These are phyloP conservation scores for Hyphodiscus sp. DNA, from an alignment of 2,329 filamentous ascomycete genomes.

Conservation along the genomic window DNA sequence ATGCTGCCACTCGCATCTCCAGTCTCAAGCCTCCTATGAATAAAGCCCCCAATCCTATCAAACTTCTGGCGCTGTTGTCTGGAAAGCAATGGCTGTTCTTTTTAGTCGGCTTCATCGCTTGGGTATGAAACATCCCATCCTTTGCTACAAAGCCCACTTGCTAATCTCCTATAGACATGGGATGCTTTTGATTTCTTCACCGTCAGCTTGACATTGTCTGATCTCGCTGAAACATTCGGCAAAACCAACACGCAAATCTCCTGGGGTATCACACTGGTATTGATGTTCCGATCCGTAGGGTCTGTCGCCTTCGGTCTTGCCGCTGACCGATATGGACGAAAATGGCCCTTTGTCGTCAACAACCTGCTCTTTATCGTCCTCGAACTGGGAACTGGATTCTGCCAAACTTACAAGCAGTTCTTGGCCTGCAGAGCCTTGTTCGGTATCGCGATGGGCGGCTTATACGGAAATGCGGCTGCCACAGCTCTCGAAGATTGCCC, in stretches of 20 bases:
- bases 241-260: conserved; percentile 61
- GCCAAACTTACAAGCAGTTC: conserved; percentile 58
- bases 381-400: conserved; percentile 70
- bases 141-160: not conserved
- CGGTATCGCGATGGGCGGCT: conserved; percentile 74
- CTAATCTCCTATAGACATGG: conserved; percentile 41
- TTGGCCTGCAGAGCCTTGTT: conserved; percentile 70
- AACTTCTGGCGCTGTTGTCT: conserved; percentile 57
- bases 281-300: conserved; percentile 68
- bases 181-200: conserved; percentile 83
- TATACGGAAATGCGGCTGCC: conserved; percentile 73
- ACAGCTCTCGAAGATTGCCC: conserved; percentile 63
- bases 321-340: conserved; percentile 73
- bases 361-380: conserved; percentile 66
- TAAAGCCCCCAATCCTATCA: conserved; percentile 64
- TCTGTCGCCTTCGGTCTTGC: conserved; percentile 71
- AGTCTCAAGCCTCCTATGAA: conserved; percentile 53
- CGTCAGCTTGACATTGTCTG: conserved; percentile 69
- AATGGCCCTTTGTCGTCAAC: conserved; percentile 74
- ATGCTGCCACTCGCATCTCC: conserved; percentile 45
- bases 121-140: conserved; percentile 35
- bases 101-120: conserved; percentile 65
- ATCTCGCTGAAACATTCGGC: conserved; percentile 54
- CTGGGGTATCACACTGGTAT: conserved; percentile 68
- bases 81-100: conserved; percentile 69